Conservation (phyloP, 106 monocot species). For the Alisma plantagoaquatica region DNA sequence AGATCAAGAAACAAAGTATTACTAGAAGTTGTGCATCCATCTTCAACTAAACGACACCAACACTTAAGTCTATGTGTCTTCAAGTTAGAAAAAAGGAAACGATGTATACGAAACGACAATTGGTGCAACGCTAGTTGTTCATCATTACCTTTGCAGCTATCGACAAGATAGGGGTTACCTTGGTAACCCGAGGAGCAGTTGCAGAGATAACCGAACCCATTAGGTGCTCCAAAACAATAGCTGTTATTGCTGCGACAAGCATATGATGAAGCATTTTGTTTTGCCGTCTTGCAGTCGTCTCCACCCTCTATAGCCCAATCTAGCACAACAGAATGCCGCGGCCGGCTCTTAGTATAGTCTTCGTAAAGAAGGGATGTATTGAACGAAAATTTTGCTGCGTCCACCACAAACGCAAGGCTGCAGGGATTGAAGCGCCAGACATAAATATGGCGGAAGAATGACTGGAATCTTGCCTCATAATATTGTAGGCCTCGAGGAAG, state of each 20-base stretch:
- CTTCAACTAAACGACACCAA: not conserved
- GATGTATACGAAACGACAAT: not conserved
- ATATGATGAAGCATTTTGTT: not conserved
- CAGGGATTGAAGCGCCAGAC: slow-evolving; percentile 11
- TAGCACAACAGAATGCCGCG: not conserved
- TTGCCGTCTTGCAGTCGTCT: not conserved
- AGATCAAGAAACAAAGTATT: not conserved
- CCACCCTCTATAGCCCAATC: not conserved
- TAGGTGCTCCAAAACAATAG: not conserved
- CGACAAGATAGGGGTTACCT: not conserved
- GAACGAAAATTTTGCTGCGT: slow-evolving; percentile 12
- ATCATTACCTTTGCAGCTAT: slow-evolving; percentile 6
- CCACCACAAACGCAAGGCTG: slow-evolving; percentile 29
- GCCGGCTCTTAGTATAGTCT: not conserved
- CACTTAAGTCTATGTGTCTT: not conserved
- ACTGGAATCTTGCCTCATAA: not conserved
- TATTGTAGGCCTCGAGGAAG: slow-evolving; percentile 20
- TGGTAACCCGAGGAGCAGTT: not conserved
- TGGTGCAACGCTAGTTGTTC: too few relatives aligned
- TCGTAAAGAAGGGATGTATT: not conserved
- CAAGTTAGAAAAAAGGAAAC: not conserved
- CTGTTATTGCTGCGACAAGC: not conserved
- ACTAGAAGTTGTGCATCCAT: not conserved
- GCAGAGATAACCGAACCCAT: not conserved
- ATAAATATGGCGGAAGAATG: not conserved